phyloP scores from a whole-genome alignment of 225 moss, liverwort and hornwort genomes.

The Marchantia paleacea region DNA sequence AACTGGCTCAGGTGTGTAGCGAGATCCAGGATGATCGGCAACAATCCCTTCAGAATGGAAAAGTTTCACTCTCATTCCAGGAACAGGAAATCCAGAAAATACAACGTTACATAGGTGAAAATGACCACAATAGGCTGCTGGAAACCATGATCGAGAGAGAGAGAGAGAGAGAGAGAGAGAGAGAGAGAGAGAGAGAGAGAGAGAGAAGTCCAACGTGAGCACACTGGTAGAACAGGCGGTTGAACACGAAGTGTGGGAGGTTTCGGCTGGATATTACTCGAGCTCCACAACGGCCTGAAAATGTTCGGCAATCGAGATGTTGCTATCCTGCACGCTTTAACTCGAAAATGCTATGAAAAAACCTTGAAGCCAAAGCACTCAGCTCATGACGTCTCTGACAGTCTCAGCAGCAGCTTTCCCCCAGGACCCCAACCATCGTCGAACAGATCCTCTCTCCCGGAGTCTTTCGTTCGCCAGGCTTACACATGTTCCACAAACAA shows the following conservation, averaged over 20 bases:
- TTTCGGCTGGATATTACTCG: not conserved
- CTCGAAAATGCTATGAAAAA: not conserved
- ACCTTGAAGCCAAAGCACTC: not conserved
- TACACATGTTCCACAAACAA: not conserved
- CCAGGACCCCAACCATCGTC: too few relatives aligned
- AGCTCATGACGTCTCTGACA: not conserved
- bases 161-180: not conserved
- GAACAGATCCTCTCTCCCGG: too few relatives aligned
- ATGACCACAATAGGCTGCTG: not conserved
- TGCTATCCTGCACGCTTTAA: not conserved
- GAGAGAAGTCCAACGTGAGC: not conserved
- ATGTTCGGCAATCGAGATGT: not conserved
- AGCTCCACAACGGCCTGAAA: not conserved
- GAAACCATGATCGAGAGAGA: not conserved
- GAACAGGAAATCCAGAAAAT: not conserved
- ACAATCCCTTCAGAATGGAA: not conserved
- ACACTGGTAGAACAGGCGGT: too few relatives aligned
- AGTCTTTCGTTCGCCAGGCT: too few relatives aligned
- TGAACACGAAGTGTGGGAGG: too few relatives aligned
- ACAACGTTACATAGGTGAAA: not conserved
- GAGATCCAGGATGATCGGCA: not conserved
- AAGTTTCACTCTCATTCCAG: not conserved
- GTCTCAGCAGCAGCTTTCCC: not conserved
- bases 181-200: not conserved
- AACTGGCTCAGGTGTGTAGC: not conserved